Base-by-base conservation (phyloP, 2,329 filamentous ascomycete genomes). In the Colletotrichum liaoningense region DNA sequence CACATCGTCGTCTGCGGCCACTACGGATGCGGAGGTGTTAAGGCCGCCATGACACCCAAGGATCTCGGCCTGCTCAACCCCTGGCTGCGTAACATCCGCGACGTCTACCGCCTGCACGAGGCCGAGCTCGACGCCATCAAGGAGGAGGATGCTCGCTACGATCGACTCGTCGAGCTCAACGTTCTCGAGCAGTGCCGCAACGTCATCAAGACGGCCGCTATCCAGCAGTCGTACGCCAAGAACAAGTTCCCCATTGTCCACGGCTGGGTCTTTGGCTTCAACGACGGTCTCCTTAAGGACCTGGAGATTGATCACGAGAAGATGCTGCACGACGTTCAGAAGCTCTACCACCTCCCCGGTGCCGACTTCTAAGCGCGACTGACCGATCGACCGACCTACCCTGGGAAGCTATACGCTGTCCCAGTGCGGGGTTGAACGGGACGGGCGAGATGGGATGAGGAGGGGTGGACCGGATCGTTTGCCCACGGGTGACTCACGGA, bases 121-220 rank as follows among this genome's bases (percentile, higher is more conserved):
- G 83, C 84, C 66, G 92, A 95, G 86, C 88, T 95, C 24, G 92
- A 93, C 82, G 78, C 88, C 81, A 86, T 93, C 82, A 11, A 83
- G 79, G 84, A 92, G 84, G 86, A 88, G 83, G 79, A 87, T 8
- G 87, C 88, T 63, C 90, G 92, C 75, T 92, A 92, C 77, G 83
- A 93, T 76, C 92, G 92, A 75, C 86, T 98, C 69, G 93, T 95
- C 63, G 94, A 97, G 86, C 88, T 97, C 80, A 97, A 97, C 80
- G 94, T 98, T 62, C 82, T 92, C 52, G 90, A 93, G 83, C 93
- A 95, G 80, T 91, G 95, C 80, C 90, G 93, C 80, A 93, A 93
- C 77, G 87, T 98, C 76, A 92, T 93, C 86, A 92, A 95, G 87
- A 95, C 95, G 78, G 91, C 93, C 26, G 91, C 90, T 35, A 92